Evolutionary conservation across 805 yeast genomes (phyloP).

Genomic region (Wickerhamiella kurtzmanii): DNA sequence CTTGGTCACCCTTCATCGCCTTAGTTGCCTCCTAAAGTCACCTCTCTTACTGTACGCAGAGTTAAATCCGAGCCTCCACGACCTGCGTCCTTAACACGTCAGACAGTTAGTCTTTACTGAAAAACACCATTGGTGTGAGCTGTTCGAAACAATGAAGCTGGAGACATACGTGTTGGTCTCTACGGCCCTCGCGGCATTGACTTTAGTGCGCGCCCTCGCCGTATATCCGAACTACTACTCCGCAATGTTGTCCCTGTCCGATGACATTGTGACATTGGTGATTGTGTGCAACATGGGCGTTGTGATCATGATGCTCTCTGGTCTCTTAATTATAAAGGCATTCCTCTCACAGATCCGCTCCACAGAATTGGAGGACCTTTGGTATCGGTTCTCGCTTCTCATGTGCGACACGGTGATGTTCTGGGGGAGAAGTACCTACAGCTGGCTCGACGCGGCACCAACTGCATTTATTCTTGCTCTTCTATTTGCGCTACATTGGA

Average conservation of each 20-base stretch:
- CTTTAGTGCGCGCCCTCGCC: constrained; percentile 28
- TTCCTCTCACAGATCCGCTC: constrained; percentile 65
- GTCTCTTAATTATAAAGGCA: constrained; percentile 36
- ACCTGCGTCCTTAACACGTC: background rate
- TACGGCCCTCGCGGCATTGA: constrained; percentile 18
- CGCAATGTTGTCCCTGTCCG: constrained; percentile 37
- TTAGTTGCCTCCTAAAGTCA: too few relatives aligned
- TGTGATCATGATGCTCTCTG: constrained; percentile 23
- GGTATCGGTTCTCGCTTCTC: constrained; percentile 50
- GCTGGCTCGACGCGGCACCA: constrained; percentile 27
- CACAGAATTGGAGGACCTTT: constrained; percentile 46
- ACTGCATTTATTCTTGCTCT: constrained; percentile 21
- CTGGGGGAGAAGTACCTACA: constrained; percentile 9
- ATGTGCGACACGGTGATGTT: constrained; percentile 38
- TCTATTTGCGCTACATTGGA: constrained; percentile 60
- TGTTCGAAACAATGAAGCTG: constrained; percentile 5
- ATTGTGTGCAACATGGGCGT: constrained; percentile 24
- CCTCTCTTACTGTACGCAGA: too few relatives aligned
- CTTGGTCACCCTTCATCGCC: too few relatives aligned
- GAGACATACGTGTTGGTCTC: constrained; percentile 9
- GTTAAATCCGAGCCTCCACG: too few relatives aligned
- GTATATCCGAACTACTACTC: constrained; percentile 39
- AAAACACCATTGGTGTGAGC: background rate
- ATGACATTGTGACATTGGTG: constrained; percentile 38
- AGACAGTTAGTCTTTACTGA: background rate